Evolutionary conservation across 169 alveolate genomes (phyloP), one percentile per base, ranked within the genome.

Genomic region (Plasmodium blacklocki): DNA sequence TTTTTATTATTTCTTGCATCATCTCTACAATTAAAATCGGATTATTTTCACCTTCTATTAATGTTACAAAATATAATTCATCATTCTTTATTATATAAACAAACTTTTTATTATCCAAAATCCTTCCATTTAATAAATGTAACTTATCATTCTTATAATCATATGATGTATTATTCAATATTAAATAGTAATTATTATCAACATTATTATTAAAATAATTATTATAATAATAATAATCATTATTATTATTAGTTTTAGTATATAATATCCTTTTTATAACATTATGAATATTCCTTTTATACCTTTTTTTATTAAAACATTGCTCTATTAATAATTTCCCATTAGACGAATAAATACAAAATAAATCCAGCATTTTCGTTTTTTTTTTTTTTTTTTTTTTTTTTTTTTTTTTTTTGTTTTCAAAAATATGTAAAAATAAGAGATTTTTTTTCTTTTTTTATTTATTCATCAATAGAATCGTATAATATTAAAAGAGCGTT

Each of bases 21-120:
- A 85, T 64, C 21, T 85, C 92, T 9, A 85, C 12, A 23, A 73
- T 49, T 66, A 85, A 60, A 23, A 70, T 64, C 0, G 92, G 92
- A 49, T 85, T 66, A 7, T 60, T 39, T 50, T 85, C 92, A 71
- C 72, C 58, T 21, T 47, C 60, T 26, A 58, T 85, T 71, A 85
- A n/a, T 39, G 63, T 23, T 12, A 85, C 26, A 58, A 71, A 85
- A 21, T 18, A 60, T 49, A 85, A n/a, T 45, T 49, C 58, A 71
- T 85, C 87, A 29, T 32, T 59, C 18, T 71, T 71, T 59, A 71
- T 71, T 19, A 71, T 1, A 60, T 70, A 85, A 2, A 85, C 58
- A 32, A 85, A 85, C 5, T 39, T 39, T 39, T 39, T 39, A 12
- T 66, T 64, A 2, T 54, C 62, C 4, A 45, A 67, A 6, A 1